phyloP scores from a whole-genome alignment of 495 filamentous ascomycete species.

The Penicillium bialowiezense region DNA sequence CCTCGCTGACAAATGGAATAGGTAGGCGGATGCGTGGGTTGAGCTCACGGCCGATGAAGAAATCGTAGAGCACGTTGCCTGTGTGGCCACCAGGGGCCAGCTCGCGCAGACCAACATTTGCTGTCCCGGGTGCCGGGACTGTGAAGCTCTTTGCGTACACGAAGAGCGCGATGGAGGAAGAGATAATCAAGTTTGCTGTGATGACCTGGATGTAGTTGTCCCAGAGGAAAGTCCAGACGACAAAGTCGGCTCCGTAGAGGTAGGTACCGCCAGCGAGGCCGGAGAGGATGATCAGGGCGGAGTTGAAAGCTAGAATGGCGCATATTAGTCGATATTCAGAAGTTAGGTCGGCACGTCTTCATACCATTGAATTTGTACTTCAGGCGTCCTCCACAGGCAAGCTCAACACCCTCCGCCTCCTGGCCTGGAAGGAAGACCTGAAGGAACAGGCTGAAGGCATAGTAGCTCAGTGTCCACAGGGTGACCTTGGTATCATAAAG shows the following conservation, averaged over 20 bases:
- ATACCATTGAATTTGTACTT: slow-evolving; percentile 90
- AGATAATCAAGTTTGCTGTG: slow-evolving; percentile 76
- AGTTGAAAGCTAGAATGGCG: slow-evolving; percentile 62
- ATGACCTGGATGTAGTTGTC: slow-evolving; percentile 86
- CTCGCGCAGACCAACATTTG: slow-evolving; percentile 61
- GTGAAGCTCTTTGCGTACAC: slow-evolving; percentile 80
- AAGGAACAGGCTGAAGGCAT: slow-evolving; percentile 69
- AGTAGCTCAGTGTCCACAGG: slow-evolving; percentile 71
- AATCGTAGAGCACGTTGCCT: slow-evolving; percentile 91
- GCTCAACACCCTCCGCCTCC: slow-evolving; percentile 64
- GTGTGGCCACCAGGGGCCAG: slow-evolving; percentile 78
- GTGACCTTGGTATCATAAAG: slow-evolving; percentile 58
- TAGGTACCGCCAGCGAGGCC: slow-evolving; percentile 70
- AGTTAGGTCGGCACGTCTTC: too few relatives aligned
- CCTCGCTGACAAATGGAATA: slow-evolving; percentile 57
- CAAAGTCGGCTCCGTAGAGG: slow-evolving; percentile 74
- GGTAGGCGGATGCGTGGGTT: slow-evolving; percentile 85
- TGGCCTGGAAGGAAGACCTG: slow-evolving; percentile 77
- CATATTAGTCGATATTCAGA: slow-evolving; percentile 4
- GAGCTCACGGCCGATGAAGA: slow-evolving; percentile 94
- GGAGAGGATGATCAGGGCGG: slow-evolving; percentile 65
- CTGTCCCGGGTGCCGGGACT: slow-evolving; percentile 63
- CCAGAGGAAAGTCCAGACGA: slow-evolving; percentile 88
- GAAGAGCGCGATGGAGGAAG: slow-evolving; percentile 63
- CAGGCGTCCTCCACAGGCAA: slow-evolving; percentile 68